Evolutionary conservation across 352 stramenopile species (phyloP).

Genomic region (Vaucheria bursata): DNA sequence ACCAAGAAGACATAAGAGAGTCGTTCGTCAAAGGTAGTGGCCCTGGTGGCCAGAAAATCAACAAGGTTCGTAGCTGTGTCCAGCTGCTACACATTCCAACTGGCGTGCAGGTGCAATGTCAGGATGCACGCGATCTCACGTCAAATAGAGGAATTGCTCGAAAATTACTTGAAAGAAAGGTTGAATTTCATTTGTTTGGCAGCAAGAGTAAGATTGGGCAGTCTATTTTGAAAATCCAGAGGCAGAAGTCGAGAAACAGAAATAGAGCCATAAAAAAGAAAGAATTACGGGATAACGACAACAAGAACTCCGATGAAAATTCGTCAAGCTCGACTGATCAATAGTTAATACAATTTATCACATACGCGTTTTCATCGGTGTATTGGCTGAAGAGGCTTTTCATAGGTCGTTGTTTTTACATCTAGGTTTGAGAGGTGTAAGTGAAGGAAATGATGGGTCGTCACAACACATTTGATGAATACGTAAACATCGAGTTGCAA

Average conservation of each 20-base stretch:
- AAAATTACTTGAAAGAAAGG: conserved; percentile 35
- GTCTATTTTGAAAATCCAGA: conserved; percentile 23
- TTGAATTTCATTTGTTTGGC: conserved; percentile 32
- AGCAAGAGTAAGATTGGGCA: conserved; percentile 27
- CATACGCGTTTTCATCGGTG: no score
- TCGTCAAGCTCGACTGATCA: no score
- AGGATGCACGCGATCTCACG: conserved; percentile 49
- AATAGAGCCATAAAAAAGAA: no score
- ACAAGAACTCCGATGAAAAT: no score
- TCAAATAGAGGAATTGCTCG: conserved; percentile 35
- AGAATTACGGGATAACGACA: no score
- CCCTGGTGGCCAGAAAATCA: conserved; percentile 78
- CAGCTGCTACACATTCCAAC: conserved; percentile 69
- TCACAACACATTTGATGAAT: no score
- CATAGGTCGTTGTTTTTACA: no score
- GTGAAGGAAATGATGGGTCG: no score
- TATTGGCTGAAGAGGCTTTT: no score
- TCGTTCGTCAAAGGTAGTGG: conserved; percentile 73
- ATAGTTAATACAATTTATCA: no score
- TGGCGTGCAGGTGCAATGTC: conserved; percentile 48
- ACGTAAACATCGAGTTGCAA: no score
- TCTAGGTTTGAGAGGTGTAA: no score
- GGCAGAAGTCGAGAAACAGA: conserved; percentile 16
- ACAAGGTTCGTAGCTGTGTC: conserved; percentile 77
- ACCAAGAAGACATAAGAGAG: conserved; percentile 64